Evolutionary conservation across 2,329 filamentous ascomycete genomes (phyloP), one percentile per base, ranked within the genome.

Genomic region (Aspergillus awamori): DNA sequence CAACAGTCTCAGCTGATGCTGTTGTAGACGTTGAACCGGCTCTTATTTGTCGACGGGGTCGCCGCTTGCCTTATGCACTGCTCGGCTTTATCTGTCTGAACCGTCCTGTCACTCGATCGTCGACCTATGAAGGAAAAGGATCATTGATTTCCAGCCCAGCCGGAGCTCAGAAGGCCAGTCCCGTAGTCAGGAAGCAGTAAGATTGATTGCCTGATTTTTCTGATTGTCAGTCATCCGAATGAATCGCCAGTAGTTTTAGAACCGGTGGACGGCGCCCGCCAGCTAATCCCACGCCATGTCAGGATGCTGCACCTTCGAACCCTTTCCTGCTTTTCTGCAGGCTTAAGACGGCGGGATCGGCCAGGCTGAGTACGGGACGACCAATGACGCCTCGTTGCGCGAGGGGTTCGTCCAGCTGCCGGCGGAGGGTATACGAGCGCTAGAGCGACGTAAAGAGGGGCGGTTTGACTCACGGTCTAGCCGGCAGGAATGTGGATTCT

Each of bases 401-500:
- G 47, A 51, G n/a, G 15, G 47, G 26, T 30, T 51, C 47, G 47
- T 51, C 26, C 47, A 51, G 26, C 26, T 30, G 47, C 26, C 47
- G 28, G 47, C 26, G 47, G 47, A 51, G 47, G n/a, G n/a, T 51
- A 56, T 56, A 56, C 41, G 53, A 56, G 43, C 22, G 30, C 24
- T 51, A 51, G 17, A 51, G 38, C 15, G 24, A 28, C 15, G 39
- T n/a, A 55, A 11, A 43, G 53, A 55, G 53, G 36, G 53, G 53
- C 36, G 24, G 5, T 24, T 49, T 49, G 45, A 49, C 45, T 49
- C 45, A 49, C 45, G 45, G 45, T 24, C 45, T 26, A 28, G 52
- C 38, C 53, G 38, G 38, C n/a, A 33, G 53, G 53, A 56, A 45
- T 56, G 39, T 56, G 53, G 53, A 47, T 45, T 45, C 53, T 33